Percentiles rank a stretch among this genome's conserved stretches.
Evolutionary conservation across 1,139 yeast species (phyloP).

Genomic region (Pneumocystis jirovecii): DNA sequence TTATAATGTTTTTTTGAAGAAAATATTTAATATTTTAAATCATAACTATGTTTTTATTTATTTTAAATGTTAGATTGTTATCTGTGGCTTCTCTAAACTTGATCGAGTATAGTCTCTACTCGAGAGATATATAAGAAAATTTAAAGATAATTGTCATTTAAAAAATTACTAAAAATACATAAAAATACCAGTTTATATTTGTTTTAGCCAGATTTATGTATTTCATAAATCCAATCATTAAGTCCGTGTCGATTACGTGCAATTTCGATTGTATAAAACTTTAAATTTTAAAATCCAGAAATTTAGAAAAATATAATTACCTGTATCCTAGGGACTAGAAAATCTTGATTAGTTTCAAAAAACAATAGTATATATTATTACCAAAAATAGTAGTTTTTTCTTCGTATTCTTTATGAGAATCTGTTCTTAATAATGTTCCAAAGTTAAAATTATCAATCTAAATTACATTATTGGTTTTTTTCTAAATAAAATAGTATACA

Average conservation of each 20-base stretch:
- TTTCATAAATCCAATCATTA: conserved; percentile 68
- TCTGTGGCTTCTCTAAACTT: background rate
- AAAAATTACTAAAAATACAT: background rate
- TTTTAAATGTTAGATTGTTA: background rate
- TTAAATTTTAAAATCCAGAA: conserved; percentile 47
- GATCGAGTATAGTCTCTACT: background rate
- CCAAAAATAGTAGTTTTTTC: conserved; percentile 79
- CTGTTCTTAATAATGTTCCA: conserved; percentile 77
- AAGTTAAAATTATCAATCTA: conserved; percentile 73
- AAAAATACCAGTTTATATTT: conserved; percentile 1
- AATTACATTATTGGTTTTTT: conserved; percentile 19
- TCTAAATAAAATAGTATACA: background rate
- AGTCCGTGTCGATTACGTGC: conserved; percentile 81
- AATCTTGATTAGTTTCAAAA: background rate
- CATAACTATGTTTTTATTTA: background rate
- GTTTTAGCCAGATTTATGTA: background rate
- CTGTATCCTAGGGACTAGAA: conserved; percentile 17
- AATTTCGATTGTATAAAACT: conserved; percentile 87
- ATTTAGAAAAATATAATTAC: background rate
- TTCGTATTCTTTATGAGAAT: conserved; percentile 55
- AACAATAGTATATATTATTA: background rate
- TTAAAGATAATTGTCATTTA: background rate
- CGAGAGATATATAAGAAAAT: background rate
- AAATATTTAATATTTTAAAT: background rate
- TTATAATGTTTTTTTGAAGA: background rate